Conservation (phyloP, 768 basidiomycete genomes). For the Dendrothele bispora region DNA sequence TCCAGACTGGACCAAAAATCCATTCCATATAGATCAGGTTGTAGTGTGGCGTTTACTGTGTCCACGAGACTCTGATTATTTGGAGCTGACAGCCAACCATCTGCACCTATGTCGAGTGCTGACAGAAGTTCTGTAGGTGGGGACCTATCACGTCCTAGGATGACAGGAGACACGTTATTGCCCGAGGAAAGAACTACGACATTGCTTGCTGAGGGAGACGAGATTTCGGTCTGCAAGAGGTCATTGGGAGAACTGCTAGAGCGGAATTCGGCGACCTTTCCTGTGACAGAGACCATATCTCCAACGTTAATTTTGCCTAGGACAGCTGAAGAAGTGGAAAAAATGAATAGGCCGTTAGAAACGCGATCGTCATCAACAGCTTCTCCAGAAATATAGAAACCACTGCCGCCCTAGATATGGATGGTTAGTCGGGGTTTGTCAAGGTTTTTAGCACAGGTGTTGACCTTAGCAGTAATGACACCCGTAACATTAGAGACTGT, state of each 20-base stretch:
- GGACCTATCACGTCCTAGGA: slow-evolving; percentile 51
- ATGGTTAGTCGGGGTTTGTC: neutral
- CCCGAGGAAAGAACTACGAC: slow-evolving; percentile 44
- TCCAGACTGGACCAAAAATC: slow-evolving; percentile 69
- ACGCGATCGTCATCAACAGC: slow-evolving; percentile 42
- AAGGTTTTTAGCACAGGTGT: slow-evolving; percentile 2
- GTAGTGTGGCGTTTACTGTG: slow-evolving; percentile 43
- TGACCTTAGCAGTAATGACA: slow-evolving; percentile 53
- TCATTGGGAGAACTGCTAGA: slow-evolving; percentile 41
- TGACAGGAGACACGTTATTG: slow-evolving; percentile 45
- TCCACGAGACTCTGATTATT: slow-evolving; percentile 51
- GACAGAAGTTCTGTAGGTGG: slow-evolving; percentile 52
- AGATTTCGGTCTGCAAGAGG: slow-evolving; percentile 50
- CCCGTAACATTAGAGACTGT: slow-evolving; percentile 48
- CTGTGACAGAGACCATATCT: slow-evolving; percentile 42
- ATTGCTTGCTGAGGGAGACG: slow-evolving; percentile 33
- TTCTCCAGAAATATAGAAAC: slow-evolving; percentile 50
- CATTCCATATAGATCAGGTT: slow-evolving; percentile 52
- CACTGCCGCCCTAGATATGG: slow-evolving; percentile 36
- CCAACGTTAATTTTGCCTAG: slow-evolving; percentile 42
- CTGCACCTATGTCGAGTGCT: slow-evolving; percentile 48
- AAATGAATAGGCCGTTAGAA: slow-evolving; percentile 54
- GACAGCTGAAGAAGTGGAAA: slow-evolving; percentile 37
- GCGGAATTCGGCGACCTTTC: slow-evolving; percentile 51
- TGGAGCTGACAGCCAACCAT: slow-evolving; percentile 57